Evolutionary conservation across 2,329 filamentous ascomycete genomes (phyloP), one percentile per base, ranked within the genome.

Genomic region (Talaromyces sp.): DNA sequence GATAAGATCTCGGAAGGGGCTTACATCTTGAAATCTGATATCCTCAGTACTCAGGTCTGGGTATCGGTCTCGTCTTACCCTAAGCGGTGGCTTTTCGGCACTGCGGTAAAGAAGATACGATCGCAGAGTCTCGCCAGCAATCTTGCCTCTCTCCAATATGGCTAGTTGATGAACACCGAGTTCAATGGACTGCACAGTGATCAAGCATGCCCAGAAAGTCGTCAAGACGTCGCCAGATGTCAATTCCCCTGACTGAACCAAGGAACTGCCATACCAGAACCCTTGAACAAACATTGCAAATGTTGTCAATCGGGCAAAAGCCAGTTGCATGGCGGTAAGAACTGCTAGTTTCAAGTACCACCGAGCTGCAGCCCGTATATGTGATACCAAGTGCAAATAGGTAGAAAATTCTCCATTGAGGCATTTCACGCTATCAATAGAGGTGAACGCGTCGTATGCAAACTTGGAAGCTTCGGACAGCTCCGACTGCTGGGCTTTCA

Each of bases 381-480:
- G 80, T 0, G 69, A 72, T 1, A 78, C 74, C 70, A 96, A 97
- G 65, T 86, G 85, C 69, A 82, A 82, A 0, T 85, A 75, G 72
- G 96, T 93, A 10, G 87, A 79, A 12, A 83, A 82, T 68, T 92
- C 85, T 0, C 89, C 91, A 67, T 94, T 93, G 76, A 90, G 93
- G 58, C 87, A 88, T 72, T 97, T 97, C 70, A 98, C 91, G 0
- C 90, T 85, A 64, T 96, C 91, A 44, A 97, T 94, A 2, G 86
- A 87, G 1, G 81, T 80, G 9, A 96, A 83, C 0, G 91, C 87
- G 10, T 86, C 89, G 9, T 85, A 87, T 1, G 87, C 84, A 60
- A 87, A 81, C 69, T 91, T 94, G 0, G 92, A 88, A 0, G 91
- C 91, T 55, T 82, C 78, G 1, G 85, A 85, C 0, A 96, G 82